Percentiles rank a stretch among this genome's conserved stretches.
phyloP scores from a whole-genome alignment of 345 rosid species.

The Gossypium sturtianum region DNA sequence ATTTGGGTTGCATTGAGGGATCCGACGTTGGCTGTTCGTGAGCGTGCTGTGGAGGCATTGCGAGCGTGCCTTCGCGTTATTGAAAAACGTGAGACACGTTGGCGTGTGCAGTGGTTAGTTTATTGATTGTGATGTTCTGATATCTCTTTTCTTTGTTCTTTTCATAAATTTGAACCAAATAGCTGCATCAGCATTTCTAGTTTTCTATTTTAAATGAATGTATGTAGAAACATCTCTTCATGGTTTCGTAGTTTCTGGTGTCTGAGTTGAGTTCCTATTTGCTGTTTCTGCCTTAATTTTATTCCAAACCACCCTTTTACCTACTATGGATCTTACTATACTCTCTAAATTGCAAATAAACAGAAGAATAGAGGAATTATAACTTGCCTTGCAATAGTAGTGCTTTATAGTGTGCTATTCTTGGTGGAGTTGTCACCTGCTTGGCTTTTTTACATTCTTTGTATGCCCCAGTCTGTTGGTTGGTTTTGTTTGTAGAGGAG shows the following conservation, averaged over 20 bases:
- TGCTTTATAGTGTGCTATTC: background rate
- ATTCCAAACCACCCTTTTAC: background rate
- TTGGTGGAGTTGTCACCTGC: background rate
- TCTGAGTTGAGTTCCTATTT: background rate
- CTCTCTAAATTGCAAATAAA: background rate
- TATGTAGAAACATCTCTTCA: background rate
- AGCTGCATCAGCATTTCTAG: background rate
- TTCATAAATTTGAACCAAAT: background rate
- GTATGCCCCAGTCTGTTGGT: background rate
- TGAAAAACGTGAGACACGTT: conserved; percentile 98
- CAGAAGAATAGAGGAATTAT: background rate
- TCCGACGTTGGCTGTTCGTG: conserved; percentile 80
- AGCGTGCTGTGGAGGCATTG: conserved; percentile 94
- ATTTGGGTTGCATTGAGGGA: conserved; percentile 99
- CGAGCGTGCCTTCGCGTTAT: conserved; percentile 99
- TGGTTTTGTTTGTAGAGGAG: background rate
- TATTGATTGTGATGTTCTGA: conserved; percentile 22
- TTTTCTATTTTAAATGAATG: background rate
- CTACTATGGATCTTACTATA: background rate
- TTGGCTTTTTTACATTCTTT: background rate
- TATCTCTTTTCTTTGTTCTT: background rate
- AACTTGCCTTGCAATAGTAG: background rate
- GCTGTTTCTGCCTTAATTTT: background rate
- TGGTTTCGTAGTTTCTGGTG: background rate
- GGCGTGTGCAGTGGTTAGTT: conserved; percentile 99